Evolutionary conservation across 768 basidiomycete species (phyloP).

Genomic region (Mycena galericulata): DNA sequence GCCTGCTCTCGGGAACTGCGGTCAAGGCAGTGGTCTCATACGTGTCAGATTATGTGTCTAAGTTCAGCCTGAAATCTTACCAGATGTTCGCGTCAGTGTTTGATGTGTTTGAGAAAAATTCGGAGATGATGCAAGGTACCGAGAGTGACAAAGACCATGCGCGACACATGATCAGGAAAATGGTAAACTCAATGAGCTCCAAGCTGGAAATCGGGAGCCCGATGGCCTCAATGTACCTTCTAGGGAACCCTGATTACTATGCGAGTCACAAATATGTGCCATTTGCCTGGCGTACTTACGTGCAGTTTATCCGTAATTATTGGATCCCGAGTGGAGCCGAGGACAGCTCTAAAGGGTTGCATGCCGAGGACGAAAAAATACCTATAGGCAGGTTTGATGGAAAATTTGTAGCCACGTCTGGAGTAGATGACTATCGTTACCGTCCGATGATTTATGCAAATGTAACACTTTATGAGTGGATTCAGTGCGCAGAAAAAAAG

Average conservation of each 20-base stretch:
- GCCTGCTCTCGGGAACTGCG: not conserved
- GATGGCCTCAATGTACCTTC: constrained; percentile 44
- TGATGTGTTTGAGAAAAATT: constrained; percentile 29
- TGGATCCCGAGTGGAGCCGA: not conserved
- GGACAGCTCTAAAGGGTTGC: not conserved
- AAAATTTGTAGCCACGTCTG: not conserved
- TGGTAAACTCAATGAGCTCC: constrained; percentile 10
- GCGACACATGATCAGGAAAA: not conserved
- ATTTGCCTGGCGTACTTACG: constrained; percentile 45
- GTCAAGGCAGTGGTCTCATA: constrained; percentile 10
- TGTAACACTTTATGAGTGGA: constrained; percentile 1
- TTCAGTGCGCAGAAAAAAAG: not conserved
- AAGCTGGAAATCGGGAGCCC: constrained; percentile 48
- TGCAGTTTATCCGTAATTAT: not conserved
- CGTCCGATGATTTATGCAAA: not conserved
- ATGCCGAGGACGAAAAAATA: not conserved
- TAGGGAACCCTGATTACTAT: constrained; percentile 50
- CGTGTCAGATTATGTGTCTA: constrained; percentile 2
- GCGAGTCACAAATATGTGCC: constrained; percentile 43
- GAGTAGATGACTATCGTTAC: not conserved
- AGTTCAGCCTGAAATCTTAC: not conserved
- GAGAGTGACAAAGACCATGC: constrained; percentile 8
- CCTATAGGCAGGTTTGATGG: not conserved
- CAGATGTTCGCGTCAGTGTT: not conserved
- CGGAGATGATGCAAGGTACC: constrained; percentile 25